Percentiles rank a stretch among this genome's conserved stretches.
Evolutionary conservation across 306 rosid genomes (phyloP).

Genomic region (Geum urbanum): DNA sequence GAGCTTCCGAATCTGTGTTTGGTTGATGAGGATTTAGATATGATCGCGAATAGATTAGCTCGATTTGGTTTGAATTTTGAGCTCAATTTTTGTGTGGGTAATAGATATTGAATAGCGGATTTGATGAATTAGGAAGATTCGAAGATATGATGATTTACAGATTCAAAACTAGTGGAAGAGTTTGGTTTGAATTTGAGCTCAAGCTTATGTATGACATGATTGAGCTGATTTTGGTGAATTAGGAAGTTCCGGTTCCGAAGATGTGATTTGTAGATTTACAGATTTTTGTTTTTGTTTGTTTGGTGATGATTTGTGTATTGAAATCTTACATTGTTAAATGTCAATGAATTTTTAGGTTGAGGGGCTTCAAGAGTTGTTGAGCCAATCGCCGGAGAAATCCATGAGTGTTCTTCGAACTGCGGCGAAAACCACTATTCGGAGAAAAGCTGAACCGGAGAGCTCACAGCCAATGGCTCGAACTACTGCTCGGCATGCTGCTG

Average conservation of each 20-base stretch:
- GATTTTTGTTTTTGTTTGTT: not conserved
- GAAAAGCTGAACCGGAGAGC: constrained; percentile 38
- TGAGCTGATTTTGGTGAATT: not conserved
- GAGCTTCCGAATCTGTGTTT: not conserved
- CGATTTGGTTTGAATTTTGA: not conserved
- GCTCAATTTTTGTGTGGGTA: not conserved
- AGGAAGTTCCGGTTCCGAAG: too few relatives aligned
- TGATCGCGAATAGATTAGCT: not conserved
- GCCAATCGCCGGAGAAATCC: constrained; percentile 27
- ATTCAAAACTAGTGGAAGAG: not conserved
- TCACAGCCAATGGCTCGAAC: constrained; percentile 29
- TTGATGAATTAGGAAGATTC: not conserved
- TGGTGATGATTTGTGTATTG: not conserved
- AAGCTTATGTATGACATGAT: not conserved
- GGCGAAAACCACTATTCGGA: constrained; percentile 43
- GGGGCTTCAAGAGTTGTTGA: constrained; percentile 63
- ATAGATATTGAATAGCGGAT: not conserved
- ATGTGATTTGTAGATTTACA: not conserved
- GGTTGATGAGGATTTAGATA: not conserved
- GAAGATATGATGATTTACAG: not conserved
- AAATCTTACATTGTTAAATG: not conserved
- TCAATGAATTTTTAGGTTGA: constrained; percentile 56
- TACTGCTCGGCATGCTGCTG: constrained; percentile 13
- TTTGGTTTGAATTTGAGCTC: too few relatives aligned
- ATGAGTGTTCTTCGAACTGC: constrained; percentile 35